These are phyloP conservation scores for Vaccinium macrocarpon DNA, from an alignment of 148 eudicot species.

Conservation along the genomic window DNA sequence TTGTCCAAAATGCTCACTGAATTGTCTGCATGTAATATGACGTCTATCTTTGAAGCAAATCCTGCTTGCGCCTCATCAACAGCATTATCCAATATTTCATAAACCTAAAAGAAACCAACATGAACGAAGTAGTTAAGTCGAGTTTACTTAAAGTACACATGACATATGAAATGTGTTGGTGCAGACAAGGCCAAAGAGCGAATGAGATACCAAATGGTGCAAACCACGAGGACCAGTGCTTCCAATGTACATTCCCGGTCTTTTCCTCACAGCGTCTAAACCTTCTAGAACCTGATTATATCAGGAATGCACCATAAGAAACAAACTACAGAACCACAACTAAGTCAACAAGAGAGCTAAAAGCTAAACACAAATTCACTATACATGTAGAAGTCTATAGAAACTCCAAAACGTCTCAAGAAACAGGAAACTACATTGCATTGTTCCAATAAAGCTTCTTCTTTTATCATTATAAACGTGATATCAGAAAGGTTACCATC, in stretches of 20 bases:
- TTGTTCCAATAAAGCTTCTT: not conserved
- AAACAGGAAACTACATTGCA: not conserved
- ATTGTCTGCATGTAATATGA: constrained; percentile 62
- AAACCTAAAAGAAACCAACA: constrained; percentile 51
- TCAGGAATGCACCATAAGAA: not conserved
- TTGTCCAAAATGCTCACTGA: constrained; percentile 89
- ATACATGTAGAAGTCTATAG: not conserved
- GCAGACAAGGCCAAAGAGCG: constrained; percentile 11
- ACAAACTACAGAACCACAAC: not conserved
- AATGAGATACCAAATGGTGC: constrained; percentile 72
- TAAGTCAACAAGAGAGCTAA: not conserved
- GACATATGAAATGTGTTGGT: not conserved
- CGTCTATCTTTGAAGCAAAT: constrained; percentile 80
- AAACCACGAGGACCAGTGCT: constrained; percentile 97
- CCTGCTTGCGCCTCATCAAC: constrained; percentile 99
- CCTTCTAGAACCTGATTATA: constrained; percentile 65
- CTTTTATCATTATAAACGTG: not conserved
- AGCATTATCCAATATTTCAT: constrained; percentile 92
- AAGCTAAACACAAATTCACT: too few species aligned
- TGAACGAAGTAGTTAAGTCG: constrained; percentile 5
- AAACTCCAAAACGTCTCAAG: not conserved
- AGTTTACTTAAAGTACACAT: not conserved
- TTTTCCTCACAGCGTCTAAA: constrained; percentile 90
- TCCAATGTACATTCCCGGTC: constrained; percentile 99
- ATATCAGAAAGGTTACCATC: not conserved